Percentiles rank a stretch among this genome's conserved stretches.
These are phyloP conservation scores for Colletotrichum salicis DNA, from an alignment of 2,329 filamentous ascomycete genomes.

Conservation along the genomic window DNA sequence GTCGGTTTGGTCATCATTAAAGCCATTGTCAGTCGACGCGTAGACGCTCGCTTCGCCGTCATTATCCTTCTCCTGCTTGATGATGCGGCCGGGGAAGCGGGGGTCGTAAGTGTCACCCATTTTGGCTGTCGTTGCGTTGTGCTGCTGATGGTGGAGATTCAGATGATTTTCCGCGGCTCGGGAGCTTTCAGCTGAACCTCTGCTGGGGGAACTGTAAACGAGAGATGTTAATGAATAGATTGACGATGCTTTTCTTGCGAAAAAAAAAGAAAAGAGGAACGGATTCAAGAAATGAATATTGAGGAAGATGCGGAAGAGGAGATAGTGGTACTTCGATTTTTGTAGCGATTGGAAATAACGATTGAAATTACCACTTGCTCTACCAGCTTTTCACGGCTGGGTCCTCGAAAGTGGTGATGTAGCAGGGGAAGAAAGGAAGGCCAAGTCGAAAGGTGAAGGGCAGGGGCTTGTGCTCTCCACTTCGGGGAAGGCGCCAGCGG, in stretches of 20 bases:
- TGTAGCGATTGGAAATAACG: not conserved
- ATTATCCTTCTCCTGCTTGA: not conserved
- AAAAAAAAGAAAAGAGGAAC: no score
- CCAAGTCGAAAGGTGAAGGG: not conserved
- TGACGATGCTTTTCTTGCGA: not conserved
- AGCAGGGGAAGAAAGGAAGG: not conserved
- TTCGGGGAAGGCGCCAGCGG: not conserved
- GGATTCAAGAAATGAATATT: not conserved
- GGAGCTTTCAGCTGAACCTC: not conserved
- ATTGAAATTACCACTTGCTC: not conserved
- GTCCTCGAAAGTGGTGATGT: not conserved
- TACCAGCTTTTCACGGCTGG: not conserved
- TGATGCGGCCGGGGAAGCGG: not conserved
- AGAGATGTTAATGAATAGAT: not conserved
- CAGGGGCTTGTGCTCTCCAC: not conserved
- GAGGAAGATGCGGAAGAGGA: not conserved
- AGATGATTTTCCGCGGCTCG: no score
- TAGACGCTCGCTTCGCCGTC: conserved; percentile 3
- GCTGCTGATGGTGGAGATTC: not conserved
- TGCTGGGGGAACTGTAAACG: not conserved
- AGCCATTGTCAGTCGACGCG: conserved; percentile 26
- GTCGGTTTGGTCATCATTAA: conserved; percentile 4
- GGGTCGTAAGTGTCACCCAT: conserved; percentile 5
- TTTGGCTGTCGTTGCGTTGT: not conserved
- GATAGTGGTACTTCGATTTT: not conserved